Percentiles rank a stretch among this genome's conserved stretches.
phyloP scores from a whole-genome alignment of 768 basidiomycete genomes.

The Tylopilus subfusipes region DNA sequence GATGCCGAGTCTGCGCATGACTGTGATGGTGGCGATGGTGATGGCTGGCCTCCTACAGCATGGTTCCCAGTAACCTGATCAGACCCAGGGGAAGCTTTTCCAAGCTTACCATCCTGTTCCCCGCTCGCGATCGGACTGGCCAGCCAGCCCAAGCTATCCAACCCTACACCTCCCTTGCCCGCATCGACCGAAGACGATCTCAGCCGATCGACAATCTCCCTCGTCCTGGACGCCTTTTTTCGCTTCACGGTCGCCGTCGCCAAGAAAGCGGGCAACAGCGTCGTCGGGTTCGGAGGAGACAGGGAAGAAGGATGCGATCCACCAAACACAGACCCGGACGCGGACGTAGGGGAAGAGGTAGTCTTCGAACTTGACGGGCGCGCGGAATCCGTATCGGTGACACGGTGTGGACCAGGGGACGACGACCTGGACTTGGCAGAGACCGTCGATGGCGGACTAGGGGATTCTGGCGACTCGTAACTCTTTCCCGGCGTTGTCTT shows the following conservation, averaged over 20 bases:
- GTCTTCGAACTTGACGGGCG: slow-evolving; percentile 10
- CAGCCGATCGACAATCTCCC: slow-evolving; percentile 30
- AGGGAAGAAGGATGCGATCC: slow-evolving; percentile 7
- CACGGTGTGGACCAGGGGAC: slow-evolving; percentile 12
- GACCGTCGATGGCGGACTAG: background rate
- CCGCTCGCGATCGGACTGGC: slow-evolving; percentile 1
- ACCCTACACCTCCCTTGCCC: slow-evolving; percentile 11
- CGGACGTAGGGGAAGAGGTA: slow-evolving; percentile 6
- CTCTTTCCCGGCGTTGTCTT: background rate
- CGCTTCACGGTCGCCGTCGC: slow-evolving; percentile 17
- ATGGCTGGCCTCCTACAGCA: background rate
- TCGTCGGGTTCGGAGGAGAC: slow-evolving; percentile 8
- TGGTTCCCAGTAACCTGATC: slow-evolving; percentile 5
- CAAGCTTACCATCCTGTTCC: slow-evolving; percentile 6
- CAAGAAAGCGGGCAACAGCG: slow-evolving; percentile 25
- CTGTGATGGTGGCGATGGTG: slow-evolving; percentile 2
- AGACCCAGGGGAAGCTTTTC: background rate
- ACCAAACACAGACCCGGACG: slow-evolving; percentile 4
- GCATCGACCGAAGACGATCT: slow-evolving; percentile 25
- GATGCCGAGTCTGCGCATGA: background rate
- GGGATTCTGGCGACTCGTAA: background rate
- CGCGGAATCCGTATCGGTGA: slow-evolving; percentile 2
- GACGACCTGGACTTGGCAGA: slow-evolving; percentile 15
- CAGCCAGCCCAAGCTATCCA: slow-evolving; percentile 16
- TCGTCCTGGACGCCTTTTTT: slow-evolving; percentile 27